Conservation (phyloP, 768 basidiomycete species). For the Termitomyces sp. region DNA sequence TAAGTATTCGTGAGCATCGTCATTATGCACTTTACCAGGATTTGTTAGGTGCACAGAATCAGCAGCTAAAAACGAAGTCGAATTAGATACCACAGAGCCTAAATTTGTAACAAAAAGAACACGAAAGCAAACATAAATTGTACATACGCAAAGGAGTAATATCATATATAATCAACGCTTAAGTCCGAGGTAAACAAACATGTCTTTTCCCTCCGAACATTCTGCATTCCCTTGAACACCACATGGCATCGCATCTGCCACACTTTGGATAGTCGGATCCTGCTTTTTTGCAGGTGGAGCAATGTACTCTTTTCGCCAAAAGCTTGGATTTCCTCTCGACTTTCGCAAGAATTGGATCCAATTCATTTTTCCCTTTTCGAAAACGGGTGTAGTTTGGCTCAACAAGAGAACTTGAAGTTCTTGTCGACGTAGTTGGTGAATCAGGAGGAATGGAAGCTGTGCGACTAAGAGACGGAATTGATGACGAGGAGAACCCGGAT, state of each 20-base stretch:
- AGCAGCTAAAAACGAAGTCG: not conserved
- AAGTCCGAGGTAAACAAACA: conserved; percentile 26
- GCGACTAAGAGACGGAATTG: conserved; percentile 35
- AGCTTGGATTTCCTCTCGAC: conserved; percentile 51
- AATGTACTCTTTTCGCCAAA: conserved; percentile 31
- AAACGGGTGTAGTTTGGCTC: conserved; percentile 3
- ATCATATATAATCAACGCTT: not conserved
- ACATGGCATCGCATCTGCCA: conserved; percentile 49
- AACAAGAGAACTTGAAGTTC: conserved; percentile 13
- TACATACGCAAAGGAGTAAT: not conserved
- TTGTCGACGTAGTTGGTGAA: conserved; percentile 14
- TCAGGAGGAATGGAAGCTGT: conserved; percentile 25
- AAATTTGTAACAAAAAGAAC: not conserved
- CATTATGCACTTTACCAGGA: not conserved
- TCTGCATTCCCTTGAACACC: conserved; percentile 63
- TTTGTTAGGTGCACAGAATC: not conserved
- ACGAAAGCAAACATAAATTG: not conserved
- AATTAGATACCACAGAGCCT: not conserved
- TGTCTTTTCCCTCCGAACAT: conserved; percentile 49
- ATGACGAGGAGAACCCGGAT: conserved; percentile 16
- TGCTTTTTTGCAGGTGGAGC: conserved; percentile 46
- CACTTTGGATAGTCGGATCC: conserved; percentile 61
- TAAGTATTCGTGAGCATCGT: too few relatives aligned
- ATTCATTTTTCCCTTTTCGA: conserved; percentile 10
- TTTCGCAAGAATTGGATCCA: conserved; percentile 45